Percentiles rank a stretch among this genome's conserved stretches.
These are phyloP conservation scores for Fusarium bactridioides DNA, from an alignment of 2,329 filamentous ascomycete genomes.

Conservation along the genomic window DNA sequence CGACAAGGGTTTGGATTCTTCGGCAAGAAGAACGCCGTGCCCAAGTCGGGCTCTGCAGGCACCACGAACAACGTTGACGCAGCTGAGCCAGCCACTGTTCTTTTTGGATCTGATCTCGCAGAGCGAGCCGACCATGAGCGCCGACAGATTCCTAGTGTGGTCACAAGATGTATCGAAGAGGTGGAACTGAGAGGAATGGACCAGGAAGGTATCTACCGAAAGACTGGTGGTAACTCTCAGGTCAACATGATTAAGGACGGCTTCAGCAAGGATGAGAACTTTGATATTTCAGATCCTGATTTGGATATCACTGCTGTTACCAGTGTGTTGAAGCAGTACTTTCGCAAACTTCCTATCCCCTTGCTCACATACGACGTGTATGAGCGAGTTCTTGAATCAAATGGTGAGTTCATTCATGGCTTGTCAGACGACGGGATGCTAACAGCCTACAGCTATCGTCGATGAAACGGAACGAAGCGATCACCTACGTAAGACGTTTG, in stretches of 20 bases:
- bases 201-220: slow-evolving; percentile 95
- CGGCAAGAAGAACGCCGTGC: slow-evolving; percentile 61
- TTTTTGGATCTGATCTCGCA: slow-evolving; percentile 90
- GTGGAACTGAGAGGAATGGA: slow-evolving; percentile 97
- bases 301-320: slow-evolving; percentile 97
- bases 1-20: slow-evolving; percentile 78
- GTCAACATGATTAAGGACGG: slow-evolving; percentile 90
- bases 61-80: slow-evolving; percentile 52
- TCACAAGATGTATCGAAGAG: slow-evolving; percentile 94
- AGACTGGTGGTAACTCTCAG: slow-evolving; percentile 91
- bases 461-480: slow-evolving; percentile 73
- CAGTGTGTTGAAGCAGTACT: slow-evolving; percentile 95
- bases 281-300: slow-evolving; percentile 91
- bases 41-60: slow-evolving; percentile 59
- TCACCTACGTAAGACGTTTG: slow-evolving; percentile 76
- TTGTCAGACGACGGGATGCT: slow-evolving; percentile 20
- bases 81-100: slow-evolving; percentile 63
- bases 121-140: slow-evolving; percentile 89
- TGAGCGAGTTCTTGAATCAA: slow-evolving; percentile 84
- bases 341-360: slow-evolving; percentile 88
- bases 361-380: slow-evolving; percentile 94
- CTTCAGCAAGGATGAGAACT: slow-evolving; percentile 86
- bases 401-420: slow-evolving; percentile 59
- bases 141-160: slow-evolving; percentile 86
- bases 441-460: slow-evolving; percentile 61